These are phyloP conservation scores for Epicoccum sorghinum DNA, from an alignment of 2,329 filamentous ascomycete species.

Conservation along the genomic window DNA sequence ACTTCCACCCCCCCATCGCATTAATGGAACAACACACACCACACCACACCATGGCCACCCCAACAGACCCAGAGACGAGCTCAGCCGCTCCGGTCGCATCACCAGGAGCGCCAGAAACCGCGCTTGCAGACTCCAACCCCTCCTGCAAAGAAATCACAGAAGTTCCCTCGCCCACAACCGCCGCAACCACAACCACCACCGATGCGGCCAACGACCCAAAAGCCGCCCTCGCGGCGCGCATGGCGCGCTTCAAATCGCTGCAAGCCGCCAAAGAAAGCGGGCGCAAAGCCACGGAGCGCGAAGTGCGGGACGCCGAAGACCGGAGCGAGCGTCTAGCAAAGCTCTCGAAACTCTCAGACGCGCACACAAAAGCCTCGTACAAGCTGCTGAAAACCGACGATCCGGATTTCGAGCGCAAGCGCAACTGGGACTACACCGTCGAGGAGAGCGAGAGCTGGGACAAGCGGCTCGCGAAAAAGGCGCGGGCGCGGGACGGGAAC, in stretches of 20 bases:
- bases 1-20: background rate
- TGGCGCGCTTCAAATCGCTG: conserved; percentile 83
- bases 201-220: conserved; percentile 37
- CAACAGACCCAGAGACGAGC: conserved; percentile 17
- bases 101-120: conserved; percentile 10
- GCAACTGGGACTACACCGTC: conserved; percentile 97
- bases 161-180: conserved; percentile 9
- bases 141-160: conserved; percentile 27
- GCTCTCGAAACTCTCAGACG: conserved; percentile 79
- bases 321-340: conserved; percentile 53
- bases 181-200: background rate
- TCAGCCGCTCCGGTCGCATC: conserved; percentile 11
- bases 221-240: conserved; percentile 44
- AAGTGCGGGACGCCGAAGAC: conserved; percentile 46
- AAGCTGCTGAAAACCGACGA: conserved; percentile 93
- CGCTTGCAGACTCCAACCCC: conserved; percentile 7
- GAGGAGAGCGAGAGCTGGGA: conserved; percentile 97
- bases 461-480: conserved; percentile 84
- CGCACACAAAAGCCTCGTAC: conserved; percentile 85
- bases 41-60: conserved; percentile 30
- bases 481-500: conserved; percentile 78
- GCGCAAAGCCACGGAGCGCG: conserved; percentile 66
- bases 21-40: background rate
- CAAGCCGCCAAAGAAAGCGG: conserved; percentile 68
- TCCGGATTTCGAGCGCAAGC: conserved; percentile 95